Percentiles rank a stretch among this genome's conserved stretches.
Conservation (phyloP, 169 alveolate genomes). For the Eimeria praecox region DNA sequence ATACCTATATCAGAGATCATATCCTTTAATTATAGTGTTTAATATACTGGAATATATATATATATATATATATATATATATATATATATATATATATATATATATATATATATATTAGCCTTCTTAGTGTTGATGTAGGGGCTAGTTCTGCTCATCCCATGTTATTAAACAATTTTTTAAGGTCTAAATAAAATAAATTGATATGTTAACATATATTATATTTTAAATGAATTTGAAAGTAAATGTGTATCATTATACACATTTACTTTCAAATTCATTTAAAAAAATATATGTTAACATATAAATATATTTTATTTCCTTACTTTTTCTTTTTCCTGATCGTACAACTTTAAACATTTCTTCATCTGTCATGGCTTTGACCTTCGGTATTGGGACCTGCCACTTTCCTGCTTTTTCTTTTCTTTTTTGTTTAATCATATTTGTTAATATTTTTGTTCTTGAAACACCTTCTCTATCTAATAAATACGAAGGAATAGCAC, state of each 20-base stretch:
- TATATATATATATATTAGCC: no score
- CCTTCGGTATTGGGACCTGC: constrained; percentile 99
- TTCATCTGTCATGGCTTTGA: constrained; percentile 95
- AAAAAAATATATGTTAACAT: no score
- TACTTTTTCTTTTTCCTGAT: constrained; percentile 86
- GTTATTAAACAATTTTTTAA: no score
- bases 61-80: no score
- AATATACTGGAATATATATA: no score
- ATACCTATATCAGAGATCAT: neutral
- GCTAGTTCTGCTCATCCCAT: no score
- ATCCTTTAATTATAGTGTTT: no score
- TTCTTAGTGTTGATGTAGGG: no score
- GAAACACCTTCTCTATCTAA: constrained; percentile 98
- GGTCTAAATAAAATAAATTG: neutral
- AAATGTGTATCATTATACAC: neutral
- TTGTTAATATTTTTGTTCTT: constrained; percentile 96
- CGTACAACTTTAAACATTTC: constrained; percentile 91
- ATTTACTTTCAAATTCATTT: neutral
- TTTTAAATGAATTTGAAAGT: neutral
- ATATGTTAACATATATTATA: no score
- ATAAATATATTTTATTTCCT: neutral
- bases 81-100: no score
- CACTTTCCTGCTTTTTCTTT: constrained; percentile 99
- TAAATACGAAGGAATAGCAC: constrained; percentile 99
- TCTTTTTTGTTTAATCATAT: constrained; percentile 99